Evolutionary conservation across 768 basidiomycete genomes (phyloP).

Genomic region (Phylloporus sp.): DNA sequence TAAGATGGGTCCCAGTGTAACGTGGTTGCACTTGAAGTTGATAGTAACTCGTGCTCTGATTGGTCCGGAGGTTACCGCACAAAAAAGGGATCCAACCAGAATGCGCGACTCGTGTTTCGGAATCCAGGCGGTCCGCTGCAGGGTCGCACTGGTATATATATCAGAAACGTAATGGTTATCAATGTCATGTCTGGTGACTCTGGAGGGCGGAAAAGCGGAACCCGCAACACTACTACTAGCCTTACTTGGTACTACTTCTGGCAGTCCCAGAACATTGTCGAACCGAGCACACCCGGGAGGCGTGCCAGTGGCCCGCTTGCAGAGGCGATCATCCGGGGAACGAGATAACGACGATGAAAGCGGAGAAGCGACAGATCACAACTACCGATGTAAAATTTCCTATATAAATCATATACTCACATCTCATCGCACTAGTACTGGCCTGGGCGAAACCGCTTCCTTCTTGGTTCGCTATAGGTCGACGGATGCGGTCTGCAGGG

Average conservation of each 20-base stretch:
- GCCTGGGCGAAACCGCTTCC: constrained; percentile 10
- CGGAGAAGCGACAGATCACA: constrained; percentile 7
- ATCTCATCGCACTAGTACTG: constrained; percentile 9
- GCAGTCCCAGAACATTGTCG: not conserved
- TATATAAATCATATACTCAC: no score
- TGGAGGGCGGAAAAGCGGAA: constrained; percentile 3
- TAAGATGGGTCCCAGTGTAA: constrained; percentile 1
- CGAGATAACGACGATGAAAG: constrained; percentile 9
- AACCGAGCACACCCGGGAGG: no score
- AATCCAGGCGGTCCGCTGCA: constrained; percentile 5
- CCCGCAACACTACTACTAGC: not conserved
- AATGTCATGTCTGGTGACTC: constrained; percentile 7
- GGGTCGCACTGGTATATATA: constrained; percentile 15
- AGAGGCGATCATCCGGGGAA: constrained; percentile 4
- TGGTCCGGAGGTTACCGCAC: not conserved
- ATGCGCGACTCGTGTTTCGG: constrained; percentile 4
- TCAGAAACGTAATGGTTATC: constrained; percentile 12
- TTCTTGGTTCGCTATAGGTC: constrained; percentile 12
- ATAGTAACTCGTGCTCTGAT: constrained; percentile 3
- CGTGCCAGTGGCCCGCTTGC: constrained; percentile 2
- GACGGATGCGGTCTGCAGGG: not conserved
- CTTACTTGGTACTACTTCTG: no score
- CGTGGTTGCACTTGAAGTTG: not conserved
- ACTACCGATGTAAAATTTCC: constrained; percentile 7
- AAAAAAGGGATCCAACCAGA: constrained; percentile 15